A percentile compares a stretch with the other conserved stretches of the same genome.
Evolutionary conservation across 2,329 filamentous ascomycete species (phyloP).

Genomic region (Diaporthe sp.): DNA sequence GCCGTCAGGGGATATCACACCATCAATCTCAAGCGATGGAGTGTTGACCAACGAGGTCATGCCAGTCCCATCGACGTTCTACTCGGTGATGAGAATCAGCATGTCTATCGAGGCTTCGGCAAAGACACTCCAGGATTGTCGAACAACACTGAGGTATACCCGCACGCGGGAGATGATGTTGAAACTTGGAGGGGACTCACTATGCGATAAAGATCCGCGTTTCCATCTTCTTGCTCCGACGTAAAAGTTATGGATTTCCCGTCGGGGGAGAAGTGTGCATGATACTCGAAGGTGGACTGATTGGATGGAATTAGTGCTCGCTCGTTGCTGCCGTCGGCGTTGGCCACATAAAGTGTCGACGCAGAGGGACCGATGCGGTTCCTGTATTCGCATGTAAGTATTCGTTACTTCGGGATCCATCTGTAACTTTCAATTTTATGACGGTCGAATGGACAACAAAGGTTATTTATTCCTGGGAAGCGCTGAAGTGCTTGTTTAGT

Average conservation of each 20-base stretch:
- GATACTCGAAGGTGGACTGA: constrained; percentile 54
- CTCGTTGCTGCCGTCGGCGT: constrained; percentile 56
- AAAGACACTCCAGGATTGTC: not conserved
- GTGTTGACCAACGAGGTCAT: constrained; percentile 52
- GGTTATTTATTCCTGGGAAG: not conserved
- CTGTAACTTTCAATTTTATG: not conserved
- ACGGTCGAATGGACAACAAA: not conserved
- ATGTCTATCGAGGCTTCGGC: not conserved
- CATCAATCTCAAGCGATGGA: constrained; percentile 54
- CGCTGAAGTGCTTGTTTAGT: not conserved
- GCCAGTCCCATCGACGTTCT: constrained; percentile 51
- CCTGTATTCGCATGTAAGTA: constrained; percentile 37
- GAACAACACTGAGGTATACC: not conserved
- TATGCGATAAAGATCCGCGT: constrained; percentile 57
- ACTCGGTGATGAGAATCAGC: not conserved
- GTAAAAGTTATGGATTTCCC: constrained; percentile 58
- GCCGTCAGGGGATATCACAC: constrained; percentile 55
- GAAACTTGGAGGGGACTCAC: not conserved
- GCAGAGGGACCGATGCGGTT: constrained; percentile 44
- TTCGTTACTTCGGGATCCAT: not conserved
- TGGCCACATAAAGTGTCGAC: constrained; percentile 49
- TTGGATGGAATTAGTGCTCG: constrained; percentile 50
- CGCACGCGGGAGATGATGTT: no score
- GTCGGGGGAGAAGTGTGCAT: constrained; percentile 55
- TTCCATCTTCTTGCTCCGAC: constrained; percentile 56